phyloP scores from a whole-genome alignment of 495 filamentous ascomycete genomes.

The Cercophora newfieldiana region DNA sequence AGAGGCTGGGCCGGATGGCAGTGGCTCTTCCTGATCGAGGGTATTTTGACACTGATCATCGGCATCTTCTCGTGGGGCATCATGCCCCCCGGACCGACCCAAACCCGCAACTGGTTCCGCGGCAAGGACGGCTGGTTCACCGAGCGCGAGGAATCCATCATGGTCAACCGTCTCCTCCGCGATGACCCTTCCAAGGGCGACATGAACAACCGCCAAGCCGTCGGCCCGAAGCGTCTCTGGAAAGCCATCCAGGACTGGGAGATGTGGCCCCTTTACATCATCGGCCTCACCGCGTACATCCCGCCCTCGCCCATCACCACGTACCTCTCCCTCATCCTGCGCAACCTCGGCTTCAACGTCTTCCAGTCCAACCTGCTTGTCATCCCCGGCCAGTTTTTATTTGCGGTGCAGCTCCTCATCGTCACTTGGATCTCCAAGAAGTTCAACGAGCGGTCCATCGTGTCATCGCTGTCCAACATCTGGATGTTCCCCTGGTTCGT shows the following conservation, averaged over 20 bases:
- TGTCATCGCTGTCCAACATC: conserved; percentile 51
- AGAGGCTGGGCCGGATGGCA: conserved; percentile 51
- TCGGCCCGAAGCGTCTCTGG: conserved; percentile 48
- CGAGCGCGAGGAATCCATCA: conserved; percentile 58
- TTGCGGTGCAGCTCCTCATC: conserved; percentile 44
- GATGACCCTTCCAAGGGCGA: conserved; percentile 65
- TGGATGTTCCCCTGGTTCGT: conserved; percentile 60
- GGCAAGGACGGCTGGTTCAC: conserved; percentile 61
- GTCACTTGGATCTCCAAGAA: conserved; percentile 57
- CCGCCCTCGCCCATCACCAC: conserved; percentile 47
- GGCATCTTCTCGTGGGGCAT: conserved; percentile 53
- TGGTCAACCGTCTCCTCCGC: conserved; percentile 62
- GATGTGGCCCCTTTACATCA: conserved; percentile 59
- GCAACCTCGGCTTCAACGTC: conserved; percentile 51
- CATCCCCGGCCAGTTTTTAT: conserved; percentile 52
- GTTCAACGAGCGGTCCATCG: conserved; percentile 53
- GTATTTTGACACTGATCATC: conserved; percentile 52
- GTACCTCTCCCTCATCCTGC: conserved; percentile 53
- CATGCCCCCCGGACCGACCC: conserved; percentile 52
- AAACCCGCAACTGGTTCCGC: conserved; percentile 57
- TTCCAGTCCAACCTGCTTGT: conserved; percentile 57
- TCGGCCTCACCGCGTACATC: conserved; percentile 54
- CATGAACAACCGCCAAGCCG: conserved; percentile 61
- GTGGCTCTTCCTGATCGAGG: conserved; percentile 58
- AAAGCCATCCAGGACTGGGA: conserved; percentile 55